Conservation (phyloP, 352 stramenopile species). For the Phytophthora fragariae region DNA sequence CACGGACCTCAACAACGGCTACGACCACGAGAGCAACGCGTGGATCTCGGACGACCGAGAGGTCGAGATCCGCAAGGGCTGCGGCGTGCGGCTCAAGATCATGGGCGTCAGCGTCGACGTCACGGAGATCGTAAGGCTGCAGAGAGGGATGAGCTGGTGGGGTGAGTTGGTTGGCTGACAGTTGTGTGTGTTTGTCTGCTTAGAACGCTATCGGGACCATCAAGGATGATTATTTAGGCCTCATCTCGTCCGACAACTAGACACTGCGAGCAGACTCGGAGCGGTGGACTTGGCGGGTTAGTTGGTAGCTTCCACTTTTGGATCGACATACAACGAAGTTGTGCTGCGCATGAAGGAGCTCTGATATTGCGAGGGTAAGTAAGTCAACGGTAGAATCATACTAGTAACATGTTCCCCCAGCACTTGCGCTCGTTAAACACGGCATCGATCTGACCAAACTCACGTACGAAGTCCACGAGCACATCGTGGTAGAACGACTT, state of each 20-base stretch:
- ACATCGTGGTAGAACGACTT: slow-evolving; percentile 9
- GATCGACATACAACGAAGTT: slow-evolving; percentile 13
- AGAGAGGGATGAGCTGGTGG: not conserved
- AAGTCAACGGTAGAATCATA: too few species aligned
- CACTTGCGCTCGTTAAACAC: too few species aligned
- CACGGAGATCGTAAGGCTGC: slow-evolving; percentile 89
- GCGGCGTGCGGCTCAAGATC: slow-evolving; percentile 96
- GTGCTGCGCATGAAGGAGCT: too few species aligned
- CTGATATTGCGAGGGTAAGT: too few species aligned
- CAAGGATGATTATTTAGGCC: slow-evolving; percentile 98
- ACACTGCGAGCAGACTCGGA: not conserved
- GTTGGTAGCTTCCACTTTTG: slow-evolving; percentile 21
- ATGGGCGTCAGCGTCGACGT: slow-evolving; percentile 97
- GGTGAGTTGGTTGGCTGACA: slow-evolving; percentile 16
- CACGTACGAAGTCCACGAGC: too few species aligned
- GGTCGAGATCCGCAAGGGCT: slow-evolving; percentile 96
- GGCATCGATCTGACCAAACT: too few species aligned
- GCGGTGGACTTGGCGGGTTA: not conserved
- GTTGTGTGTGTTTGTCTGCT: slow-evolving; percentile 18
- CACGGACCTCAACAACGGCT: slow-evolving; percentile 95
- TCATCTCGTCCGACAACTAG: slow-evolving; percentile 92
- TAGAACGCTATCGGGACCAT: slow-evolving; percentile 97
- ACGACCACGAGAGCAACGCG: slow-evolving; percentile 96
- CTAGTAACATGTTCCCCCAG: too few species aligned
- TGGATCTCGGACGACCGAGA: slow-evolving; percentile 98